These are phyloP conservation scores for Populus nigra DNA, from an alignment of 345 rosid species.

Conservation along the genomic window DNA sequence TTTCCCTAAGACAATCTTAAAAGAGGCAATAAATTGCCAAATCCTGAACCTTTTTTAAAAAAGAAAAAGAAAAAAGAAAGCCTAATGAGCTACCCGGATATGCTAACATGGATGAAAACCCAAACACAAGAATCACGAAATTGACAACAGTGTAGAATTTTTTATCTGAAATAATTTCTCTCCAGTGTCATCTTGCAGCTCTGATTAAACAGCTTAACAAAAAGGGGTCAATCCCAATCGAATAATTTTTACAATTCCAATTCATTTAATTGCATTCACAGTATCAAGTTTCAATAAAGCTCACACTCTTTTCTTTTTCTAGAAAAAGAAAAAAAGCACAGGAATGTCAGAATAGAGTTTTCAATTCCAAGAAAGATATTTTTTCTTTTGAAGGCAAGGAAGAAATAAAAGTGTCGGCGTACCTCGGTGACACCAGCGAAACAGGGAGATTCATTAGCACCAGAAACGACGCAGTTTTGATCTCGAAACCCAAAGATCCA, in stretches of 20 bases:
- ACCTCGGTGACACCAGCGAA: slow-evolving; percentile 66
- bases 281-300: background rate
- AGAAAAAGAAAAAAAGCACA: too few relatives aligned
- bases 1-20: background rate
- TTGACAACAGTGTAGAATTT: background rate
- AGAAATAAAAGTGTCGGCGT: background rate
- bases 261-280: background rate
- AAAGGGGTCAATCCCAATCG: background rate
- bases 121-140: background rate
- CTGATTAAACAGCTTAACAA: background rate
- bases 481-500: slow-evolving; percentile 53
- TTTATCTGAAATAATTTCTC: background rate
- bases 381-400: background rate
- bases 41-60: background rate
- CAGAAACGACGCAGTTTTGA: slow-evolving; percentile 34
- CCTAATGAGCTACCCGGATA: background rate
- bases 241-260: background rate
- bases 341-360: background rate
- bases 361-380: background rate
- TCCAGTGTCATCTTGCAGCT: background rate
- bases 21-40: background rate
- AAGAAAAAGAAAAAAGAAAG: background rate
- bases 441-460: slow-evolving; percentile 28
- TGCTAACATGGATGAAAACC: background rate
- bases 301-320: background rate